Evolutionary conservation across 148 eudicot species (phyloP).

Genomic region (Rhododendron mucronatum): DNA sequence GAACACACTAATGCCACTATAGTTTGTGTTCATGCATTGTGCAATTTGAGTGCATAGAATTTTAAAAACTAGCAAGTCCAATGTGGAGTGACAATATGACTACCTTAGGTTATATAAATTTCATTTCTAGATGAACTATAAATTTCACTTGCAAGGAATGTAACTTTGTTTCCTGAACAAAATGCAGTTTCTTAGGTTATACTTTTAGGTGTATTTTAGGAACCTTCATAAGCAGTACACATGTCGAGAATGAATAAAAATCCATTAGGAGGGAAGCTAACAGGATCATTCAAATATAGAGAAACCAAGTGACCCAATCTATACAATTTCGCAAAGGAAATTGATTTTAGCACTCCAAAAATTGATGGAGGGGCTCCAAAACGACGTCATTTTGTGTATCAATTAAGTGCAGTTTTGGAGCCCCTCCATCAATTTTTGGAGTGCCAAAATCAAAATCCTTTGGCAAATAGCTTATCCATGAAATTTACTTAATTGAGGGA

Average conservation of each 20-base stretch:
- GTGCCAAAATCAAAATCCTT: too few species aligned
- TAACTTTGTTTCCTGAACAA: not conserved
- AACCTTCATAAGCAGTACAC: not conserved
- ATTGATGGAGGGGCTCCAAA: too few species aligned
- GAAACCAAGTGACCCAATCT: not conserved
- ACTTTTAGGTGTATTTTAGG: not conserved
- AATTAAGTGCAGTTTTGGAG: too few species aligned
- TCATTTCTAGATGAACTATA: not conserved
- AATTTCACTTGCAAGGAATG: not conserved
- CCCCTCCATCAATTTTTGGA: too few species aligned
- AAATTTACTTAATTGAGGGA: too few species aligned
- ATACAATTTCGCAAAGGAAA: not conserved
- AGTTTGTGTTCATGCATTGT: not conserved
- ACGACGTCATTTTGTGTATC: too few species aligned
- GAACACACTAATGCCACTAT: not conserved
- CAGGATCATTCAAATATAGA: not conserved
- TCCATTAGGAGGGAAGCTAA: not conserved
- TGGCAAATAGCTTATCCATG: too few species aligned
- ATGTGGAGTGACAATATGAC: not conserved
- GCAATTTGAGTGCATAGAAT: not conserved
- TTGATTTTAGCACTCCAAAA: too few species aligned
- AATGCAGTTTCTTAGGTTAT: not conserved
- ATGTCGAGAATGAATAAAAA: not conserved
- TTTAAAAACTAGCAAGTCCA: not conserved
- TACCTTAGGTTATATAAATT: conserved; percentile 4